phyloP scores from a whole-genome alignment of 1,284 basidiomycete species.

The Quambalaria eucalypti region DNA sequence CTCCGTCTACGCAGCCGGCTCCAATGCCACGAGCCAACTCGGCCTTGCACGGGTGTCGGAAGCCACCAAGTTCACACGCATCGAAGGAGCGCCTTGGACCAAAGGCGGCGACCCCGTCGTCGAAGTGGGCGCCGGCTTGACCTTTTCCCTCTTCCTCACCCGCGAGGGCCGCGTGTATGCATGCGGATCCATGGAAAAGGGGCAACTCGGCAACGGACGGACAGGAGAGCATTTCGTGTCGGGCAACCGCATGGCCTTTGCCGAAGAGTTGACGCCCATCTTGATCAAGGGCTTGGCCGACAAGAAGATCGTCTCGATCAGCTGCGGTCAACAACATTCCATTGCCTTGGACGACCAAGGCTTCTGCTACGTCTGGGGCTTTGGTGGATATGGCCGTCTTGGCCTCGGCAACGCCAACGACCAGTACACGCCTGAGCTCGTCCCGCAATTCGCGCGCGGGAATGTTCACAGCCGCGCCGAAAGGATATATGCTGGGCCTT shows the following conservation, averaged over 20 bases:
- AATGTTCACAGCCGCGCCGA: slow-evolving; percentile 60
- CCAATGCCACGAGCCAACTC: slow-evolving; percentile 76
- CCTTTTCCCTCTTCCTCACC: slow-evolving; percentile 73
- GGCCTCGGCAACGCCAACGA: slow-evolving; percentile 71
- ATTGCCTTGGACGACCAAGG: slow-evolving; percentile 64
- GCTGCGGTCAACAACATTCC: slow-evolving; percentile 77
- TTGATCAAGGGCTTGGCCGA: slow-evolving; percentile 61
- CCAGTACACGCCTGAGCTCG: slow-evolving; percentile 46
- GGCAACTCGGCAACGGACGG: slow-evolving; percentile 80
- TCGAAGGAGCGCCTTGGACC: slow-evolving; percentile 51
- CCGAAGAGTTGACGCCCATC: slow-evolving; percentile 30
- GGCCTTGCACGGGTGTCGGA: slow-evolving; percentile 58
- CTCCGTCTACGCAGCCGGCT: slow-evolving; percentile 71
- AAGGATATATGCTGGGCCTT: slow-evolving; percentile 67
- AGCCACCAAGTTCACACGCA: slow-evolving; percentile 58
- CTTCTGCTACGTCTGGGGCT: slow-evolving; percentile 61
- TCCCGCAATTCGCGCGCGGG: slow-evolving; percentile 47
- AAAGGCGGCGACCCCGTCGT: slow-evolving; percentile 59
- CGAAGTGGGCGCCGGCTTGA: slow-evolving; percentile 69
- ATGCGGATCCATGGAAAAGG: slow-evolving; percentile 82
- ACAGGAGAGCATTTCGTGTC: slow-evolving; percentile 79
- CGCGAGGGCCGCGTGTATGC: slow-evolving; percentile 73
- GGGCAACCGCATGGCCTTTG: slow-evolving; percentile 67
- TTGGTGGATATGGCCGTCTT: slow-evolving; percentile 49
- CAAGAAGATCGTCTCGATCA: slow-evolving; percentile 68